Conservation (phyloP, 371 early-diverging fungal genomes). For the Mortierella sp. region DNA sequence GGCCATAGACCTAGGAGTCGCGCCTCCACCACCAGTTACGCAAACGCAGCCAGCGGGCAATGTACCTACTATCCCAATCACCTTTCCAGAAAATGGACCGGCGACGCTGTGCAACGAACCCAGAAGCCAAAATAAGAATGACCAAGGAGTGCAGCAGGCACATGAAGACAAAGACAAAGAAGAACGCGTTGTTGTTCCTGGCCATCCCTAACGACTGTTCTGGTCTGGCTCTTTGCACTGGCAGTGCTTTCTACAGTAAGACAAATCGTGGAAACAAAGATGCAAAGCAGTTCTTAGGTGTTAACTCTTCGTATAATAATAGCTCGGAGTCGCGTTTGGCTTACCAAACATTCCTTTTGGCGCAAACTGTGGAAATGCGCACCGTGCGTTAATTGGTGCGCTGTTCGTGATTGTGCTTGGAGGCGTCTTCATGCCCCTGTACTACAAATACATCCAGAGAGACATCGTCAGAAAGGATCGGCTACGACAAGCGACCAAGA, state of each 20-base stretch:
- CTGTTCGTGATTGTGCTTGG: conserved; percentile 13
- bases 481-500: background rate
- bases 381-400: conserved; percentile 17
- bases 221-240: conserved; percentile 9
- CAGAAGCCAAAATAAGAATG: no score
- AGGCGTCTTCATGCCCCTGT: conserved; percentile 18
- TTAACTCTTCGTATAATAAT: background rate
- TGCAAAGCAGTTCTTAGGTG: no score
- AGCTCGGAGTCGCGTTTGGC: conserved; percentile 22
- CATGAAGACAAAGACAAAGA: no score
- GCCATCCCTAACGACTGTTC: background rate
- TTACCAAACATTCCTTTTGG: conserved; percentile 24
- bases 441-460: conserved; percentile 20
- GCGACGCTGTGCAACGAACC: no score
- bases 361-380: conserved; percentile 25
- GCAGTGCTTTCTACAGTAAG: conserved; percentile 19
- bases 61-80: no score
- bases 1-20: no score
- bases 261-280: background rate
- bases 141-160: no score
- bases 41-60: no score
- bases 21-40: no score
- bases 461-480: conserved; percentile 12
- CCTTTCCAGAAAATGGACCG: no score
- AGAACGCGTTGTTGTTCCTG: background rate